These are phyloP conservation scores for Aspergillus ochraceoroseus DNA, from an alignment of 2,329 filamentous ascomycete genomes.

Conservation along the genomic window DNA sequence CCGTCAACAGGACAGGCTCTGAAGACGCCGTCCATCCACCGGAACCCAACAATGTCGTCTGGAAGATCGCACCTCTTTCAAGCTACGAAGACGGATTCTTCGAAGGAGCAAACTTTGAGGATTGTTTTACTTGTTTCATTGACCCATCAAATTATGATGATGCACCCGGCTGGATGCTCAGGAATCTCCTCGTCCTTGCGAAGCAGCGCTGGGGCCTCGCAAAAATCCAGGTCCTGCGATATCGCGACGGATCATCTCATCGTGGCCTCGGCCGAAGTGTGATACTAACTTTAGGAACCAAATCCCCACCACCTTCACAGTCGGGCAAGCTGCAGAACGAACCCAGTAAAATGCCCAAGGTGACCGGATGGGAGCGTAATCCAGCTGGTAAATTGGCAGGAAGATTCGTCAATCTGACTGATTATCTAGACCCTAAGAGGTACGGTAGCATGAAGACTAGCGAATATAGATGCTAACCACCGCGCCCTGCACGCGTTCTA, in stretches of 20 bases:
- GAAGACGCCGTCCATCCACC: background rate
- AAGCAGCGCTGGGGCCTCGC: slow-evolving; percentile 73
- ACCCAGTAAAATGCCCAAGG: slow-evolving; percentile 64
- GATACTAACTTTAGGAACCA: slow-evolving; percentile 59
- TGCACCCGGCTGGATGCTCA: slow-evolving; percentile 85
- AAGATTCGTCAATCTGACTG: slow-evolving; percentile 73
- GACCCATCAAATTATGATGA: slow-evolving; percentile 87
- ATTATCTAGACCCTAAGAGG: slow-evolving; percentile 85
- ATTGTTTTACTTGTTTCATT: slow-evolving; percentile 79
- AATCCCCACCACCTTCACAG: slow-evolving; percentile 31
- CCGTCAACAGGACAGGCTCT: too few relatives aligned
- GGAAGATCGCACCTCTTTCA: slow-evolving; percentile 71
- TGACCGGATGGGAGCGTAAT: slow-evolving; percentile 92
- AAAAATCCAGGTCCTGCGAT: slow-evolving; percentile 80
- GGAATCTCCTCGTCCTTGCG: slow-evolving; percentile 81
- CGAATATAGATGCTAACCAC: background rate
- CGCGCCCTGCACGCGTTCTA: slow-evolving; percentile 6
- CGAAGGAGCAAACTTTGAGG: slow-evolving; percentile 61
- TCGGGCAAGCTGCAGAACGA: slow-evolving; percentile 12
- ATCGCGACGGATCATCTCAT: slow-evolving; percentile 72
- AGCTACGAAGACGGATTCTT: slow-evolving; percentile 88
- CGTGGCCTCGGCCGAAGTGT: slow-evolving; percentile 78
- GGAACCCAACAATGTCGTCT: slow-evolving; percentile 37
- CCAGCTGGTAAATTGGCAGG: slow-evolving; percentile 70
- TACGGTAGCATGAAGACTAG: slow-evolving; percentile 17